Percentiles rank a stretch among this genome's conserved stretches.
Conservation (phyloP, 73 alveolate species). For the Uronychia setigera region DNA sequence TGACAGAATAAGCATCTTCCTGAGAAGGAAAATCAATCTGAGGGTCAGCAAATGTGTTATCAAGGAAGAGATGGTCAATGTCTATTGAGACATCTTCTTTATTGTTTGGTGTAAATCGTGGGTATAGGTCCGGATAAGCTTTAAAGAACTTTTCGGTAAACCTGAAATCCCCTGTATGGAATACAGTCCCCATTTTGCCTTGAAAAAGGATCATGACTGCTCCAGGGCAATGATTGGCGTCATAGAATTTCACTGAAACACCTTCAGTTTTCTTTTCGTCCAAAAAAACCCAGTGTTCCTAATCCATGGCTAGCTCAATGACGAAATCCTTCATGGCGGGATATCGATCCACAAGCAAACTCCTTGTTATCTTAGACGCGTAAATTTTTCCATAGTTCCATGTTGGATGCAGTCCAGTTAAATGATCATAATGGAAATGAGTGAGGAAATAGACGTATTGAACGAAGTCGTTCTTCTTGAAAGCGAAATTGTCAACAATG, state of each 20-base stretch:
- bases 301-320: conserved; percentile 58
- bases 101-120: conserved; percentile 45
- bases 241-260: conserved; percentile 63
- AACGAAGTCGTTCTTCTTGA: conserved; percentile 58
- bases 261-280: conserved; percentile 57
- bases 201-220: conserved; percentile 75
- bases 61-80: conserved; percentile 76
- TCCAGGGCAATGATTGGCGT: conserved; percentile 89
- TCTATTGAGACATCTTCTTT: conserved; percentile 29
- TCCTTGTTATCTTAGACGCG: conserved; percentile 61
- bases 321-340: conserved; percentile 63
- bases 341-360: conserved; percentile 58
- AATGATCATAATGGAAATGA: conserved; percentile 82
- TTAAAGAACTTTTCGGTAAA: conserved; percentile 61
- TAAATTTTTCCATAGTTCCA: conserved; percentile 80
- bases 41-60: conserved; percentile 85
- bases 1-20: conserved; percentile 59
- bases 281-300: conserved; percentile 55
- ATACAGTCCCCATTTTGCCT: conserved; percentile 84
- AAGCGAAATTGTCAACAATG: conserved; percentile 76
- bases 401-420: conserved; percentile 70
- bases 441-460: conserved; percentile 71
- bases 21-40: conserved; percentile 71
- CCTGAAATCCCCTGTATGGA: conserved; percentile 88
- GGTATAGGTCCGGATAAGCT: conserved; percentile 42